These are phyloP conservation scores for Cadophora sp. DNA, from an alignment of 2,329 filamentous ascomycete genomes.

Conservation along the genomic window DNA sequence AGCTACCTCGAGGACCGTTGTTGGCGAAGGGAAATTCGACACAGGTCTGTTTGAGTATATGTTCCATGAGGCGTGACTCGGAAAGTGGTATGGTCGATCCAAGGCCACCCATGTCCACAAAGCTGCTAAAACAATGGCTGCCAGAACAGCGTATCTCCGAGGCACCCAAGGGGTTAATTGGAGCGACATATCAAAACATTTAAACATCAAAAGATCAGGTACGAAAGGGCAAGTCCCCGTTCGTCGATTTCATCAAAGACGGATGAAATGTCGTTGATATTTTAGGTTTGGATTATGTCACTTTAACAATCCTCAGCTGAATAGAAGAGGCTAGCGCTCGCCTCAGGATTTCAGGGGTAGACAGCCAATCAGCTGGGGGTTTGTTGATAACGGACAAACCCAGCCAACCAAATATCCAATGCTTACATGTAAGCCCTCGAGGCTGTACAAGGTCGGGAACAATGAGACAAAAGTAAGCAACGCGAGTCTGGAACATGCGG, in stretches of 20 bases:
- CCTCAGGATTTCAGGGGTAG: neutral
- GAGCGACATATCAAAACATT: neutral
- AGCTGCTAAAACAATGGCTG: slow-evolving; percentile 19
- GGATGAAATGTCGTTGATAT: neutral
- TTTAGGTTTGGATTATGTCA: neutral
- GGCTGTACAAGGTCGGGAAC: neutral
- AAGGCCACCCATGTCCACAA: slow-evolving; percentile 33
- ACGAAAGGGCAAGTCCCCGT: no score
- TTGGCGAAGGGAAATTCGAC: neutral
- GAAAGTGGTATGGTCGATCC: slow-evolving; percentile 29
- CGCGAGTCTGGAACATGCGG: neutral
- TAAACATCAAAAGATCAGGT: neutral
- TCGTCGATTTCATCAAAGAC: no score
- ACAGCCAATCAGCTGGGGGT: neutral
- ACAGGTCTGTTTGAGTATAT: slow-evolving; percentile 29
- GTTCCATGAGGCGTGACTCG: slow-evolving; percentile 29
- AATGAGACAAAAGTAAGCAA: neutral
- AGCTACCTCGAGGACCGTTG: neutral
- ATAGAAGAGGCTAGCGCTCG: neutral
- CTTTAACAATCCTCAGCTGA: neutral
- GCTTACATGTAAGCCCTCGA: neutral
- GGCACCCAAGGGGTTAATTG: slow-evolving; percentile 15
- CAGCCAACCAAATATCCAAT: neutral
- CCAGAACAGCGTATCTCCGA: slow-evolving; percentile 26
- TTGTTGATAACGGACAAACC: neutral